Evolutionary conservation across 2,329 filamentous ascomycete species (phyloP).

Genomic region (Curvularia lunata): DNA sequence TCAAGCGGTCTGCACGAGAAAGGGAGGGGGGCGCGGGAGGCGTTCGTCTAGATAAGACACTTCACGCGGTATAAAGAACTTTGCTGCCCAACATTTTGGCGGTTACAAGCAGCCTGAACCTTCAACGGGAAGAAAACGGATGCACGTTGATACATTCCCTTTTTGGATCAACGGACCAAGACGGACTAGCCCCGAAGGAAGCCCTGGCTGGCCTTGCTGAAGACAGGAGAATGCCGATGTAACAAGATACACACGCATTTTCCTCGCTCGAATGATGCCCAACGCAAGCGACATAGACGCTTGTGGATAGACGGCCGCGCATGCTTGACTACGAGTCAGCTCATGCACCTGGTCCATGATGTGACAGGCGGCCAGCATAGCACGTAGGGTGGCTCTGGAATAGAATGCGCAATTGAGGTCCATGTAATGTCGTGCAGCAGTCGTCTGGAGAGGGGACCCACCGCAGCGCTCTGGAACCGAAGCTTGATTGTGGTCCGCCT

Average conservation of each 20-base stretch:
- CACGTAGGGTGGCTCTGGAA: not conserved
- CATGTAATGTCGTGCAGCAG: conserved; percentile 13
- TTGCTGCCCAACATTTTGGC: conserved; percentile 6
- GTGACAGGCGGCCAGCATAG: not conserved
- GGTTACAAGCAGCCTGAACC: conserved; percentile 5
- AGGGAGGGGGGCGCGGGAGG: too few relatives aligned
- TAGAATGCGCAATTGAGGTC: not conserved
- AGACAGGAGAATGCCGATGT: too few relatives aligned
- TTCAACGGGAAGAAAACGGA: not conserved
- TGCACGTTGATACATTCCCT: not conserved
- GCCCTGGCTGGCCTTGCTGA: conserved; percentile 1
- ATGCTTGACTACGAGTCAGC: not conserved
- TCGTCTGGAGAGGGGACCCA: conserved; percentile 3
- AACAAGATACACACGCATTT: not conserved
- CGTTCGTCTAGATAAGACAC: conserved; percentile 4
- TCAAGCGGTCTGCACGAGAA: conserved; percentile 2
- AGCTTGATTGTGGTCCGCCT: conserved; percentile 4
- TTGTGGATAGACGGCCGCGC: not conserved
- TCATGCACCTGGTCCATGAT: not conserved
- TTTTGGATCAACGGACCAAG: too few relatives aligned
- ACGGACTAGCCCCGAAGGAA: not conserved
- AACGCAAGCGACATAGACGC: conserved; percentile 8
- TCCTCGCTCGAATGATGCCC: conserved; percentile 10
- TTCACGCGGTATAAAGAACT: not conserved
- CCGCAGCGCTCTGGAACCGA: not conserved